Percentiles rank a stretch among this genome's conserved stretches.
These are phyloP conservation scores for Trichoderma breve DNA, from an alignment of 2,329 filamentous ascomycete genomes.

Conservation along the genomic window DNA sequence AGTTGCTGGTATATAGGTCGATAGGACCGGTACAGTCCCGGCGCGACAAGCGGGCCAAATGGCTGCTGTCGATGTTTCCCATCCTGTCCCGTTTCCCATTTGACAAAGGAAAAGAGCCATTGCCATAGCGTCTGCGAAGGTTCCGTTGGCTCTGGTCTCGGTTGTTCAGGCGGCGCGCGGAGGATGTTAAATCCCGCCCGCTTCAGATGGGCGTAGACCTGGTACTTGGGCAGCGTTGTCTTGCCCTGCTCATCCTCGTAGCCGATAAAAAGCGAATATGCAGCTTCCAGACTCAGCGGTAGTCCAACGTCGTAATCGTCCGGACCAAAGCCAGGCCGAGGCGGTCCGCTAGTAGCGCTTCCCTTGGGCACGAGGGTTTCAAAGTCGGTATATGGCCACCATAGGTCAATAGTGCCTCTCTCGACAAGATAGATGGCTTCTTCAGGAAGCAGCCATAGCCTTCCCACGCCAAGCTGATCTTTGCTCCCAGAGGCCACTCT, in stretches of 20 bases:
- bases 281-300: slow-evolving; percentile 88
- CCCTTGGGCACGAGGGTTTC: slow-evolving; percentile 46
- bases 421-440: slow-evolving; percentile 89
- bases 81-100: slow-evolving; percentile 21
- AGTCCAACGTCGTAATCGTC: slow-evolving; percentile 60
- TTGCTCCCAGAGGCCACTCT: slow-evolving; percentile 57
- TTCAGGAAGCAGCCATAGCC: slow-evolving; percentile 83
- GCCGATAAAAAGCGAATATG: slow-evolving; percentile 81
- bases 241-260: slow-evolving; percentile 60
- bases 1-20: slow-evolving; percentile 73
- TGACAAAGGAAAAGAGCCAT: slow-evolving; percentile 53
- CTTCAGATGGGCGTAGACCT: slow-evolving; percentile 83
- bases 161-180: slow-evolving; percentile 53
- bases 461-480: slow-evolving; percentile 55
- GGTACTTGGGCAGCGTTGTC: slow-evolving; percentile 73
- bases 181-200: slow-evolving; percentile 78
- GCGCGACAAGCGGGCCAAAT: slow-evolving; percentile 58
- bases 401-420: slow-evolving; percentile 79
- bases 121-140: slow-evolving; percentile 42
- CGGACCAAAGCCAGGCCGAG: slow-evolving; percentile 26
- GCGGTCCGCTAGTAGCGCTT: slow-evolving; percentile 27
- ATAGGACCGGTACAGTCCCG: slow-evolving; percentile 66
- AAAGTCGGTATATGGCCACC: slow-evolving; percentile 67
- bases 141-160: slow-evolving; percentile 22
- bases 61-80: slow-evolving; percentile 31